Conservation (phyloP, 139 green algal species). For the Chlamydomonas sphaeroides region DNA sequence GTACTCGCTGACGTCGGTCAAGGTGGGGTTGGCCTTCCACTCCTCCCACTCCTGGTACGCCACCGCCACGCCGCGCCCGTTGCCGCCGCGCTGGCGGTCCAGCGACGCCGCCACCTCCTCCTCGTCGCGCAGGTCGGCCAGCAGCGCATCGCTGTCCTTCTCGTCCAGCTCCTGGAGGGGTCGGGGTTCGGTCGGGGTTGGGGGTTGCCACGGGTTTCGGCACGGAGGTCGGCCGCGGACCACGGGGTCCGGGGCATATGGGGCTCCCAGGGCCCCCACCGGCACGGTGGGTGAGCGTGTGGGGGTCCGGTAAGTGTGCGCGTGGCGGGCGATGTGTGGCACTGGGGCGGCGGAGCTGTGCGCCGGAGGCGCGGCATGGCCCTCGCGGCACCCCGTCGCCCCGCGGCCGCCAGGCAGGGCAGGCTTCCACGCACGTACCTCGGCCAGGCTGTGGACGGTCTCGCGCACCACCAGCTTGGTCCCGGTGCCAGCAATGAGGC, state of each 20-base stretch:
- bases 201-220: no score
- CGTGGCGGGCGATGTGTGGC: no score
- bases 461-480: neutral
- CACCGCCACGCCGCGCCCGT: neutral
- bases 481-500: constrained; percentile 22
- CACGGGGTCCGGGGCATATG: no score
- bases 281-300: no score
- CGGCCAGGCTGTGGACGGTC: neutral
- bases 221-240: no score
- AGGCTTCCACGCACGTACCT: neutral
- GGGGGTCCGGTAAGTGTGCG: no score
- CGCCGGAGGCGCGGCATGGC: no score
- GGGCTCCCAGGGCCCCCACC: no score
- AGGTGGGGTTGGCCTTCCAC: neutral
- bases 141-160: neutral
- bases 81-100: neutral
- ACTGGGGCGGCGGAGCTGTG: no score
- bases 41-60: constrained; percentile 25
- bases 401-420: no score
- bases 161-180: neutral
- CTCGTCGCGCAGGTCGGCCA: neutral
- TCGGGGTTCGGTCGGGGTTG: neutral
- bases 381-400: no score
- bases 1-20: neutral
- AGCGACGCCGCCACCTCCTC: neutral